These are phyloP conservation scores for Mrakiaceae sp. DNA, from an alignment of 1,284 basidiomycete species.

Conservation along the genomic window DNA sequence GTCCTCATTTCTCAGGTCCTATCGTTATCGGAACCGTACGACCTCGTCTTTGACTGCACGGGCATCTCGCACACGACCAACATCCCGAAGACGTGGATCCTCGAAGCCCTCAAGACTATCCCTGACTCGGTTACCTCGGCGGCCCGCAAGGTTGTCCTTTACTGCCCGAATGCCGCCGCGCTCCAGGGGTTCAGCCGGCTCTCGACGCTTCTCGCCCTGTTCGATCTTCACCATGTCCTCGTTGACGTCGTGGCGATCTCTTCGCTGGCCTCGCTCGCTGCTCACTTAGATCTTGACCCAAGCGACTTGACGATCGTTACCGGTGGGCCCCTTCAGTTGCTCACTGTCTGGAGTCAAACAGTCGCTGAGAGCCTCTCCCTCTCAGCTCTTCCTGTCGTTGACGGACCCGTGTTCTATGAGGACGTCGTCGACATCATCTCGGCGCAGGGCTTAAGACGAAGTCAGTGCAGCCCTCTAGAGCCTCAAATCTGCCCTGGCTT, in stretches of 20 bases:
- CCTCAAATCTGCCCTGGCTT: no score
- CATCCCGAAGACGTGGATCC: not conserved
- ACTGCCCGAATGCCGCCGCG: not conserved
- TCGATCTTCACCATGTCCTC: not conserved
- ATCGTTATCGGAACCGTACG: not conserved
- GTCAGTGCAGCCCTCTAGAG: no score
- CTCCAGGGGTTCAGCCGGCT: not conserved
- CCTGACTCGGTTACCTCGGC: not conserved
- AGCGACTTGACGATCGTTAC: not conserved
- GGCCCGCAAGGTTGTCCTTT: constrained; percentile 2
- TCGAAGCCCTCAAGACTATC: constrained; percentile 6
- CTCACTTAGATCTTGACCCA: not conserved
- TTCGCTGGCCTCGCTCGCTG: not conserved
- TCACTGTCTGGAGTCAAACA: not conserved
- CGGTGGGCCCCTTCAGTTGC: not conserved
- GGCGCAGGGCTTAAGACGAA: no score
- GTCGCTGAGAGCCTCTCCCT: no score
- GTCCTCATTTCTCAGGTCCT: not conserved
- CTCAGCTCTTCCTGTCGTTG: no score
- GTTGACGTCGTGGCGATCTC: not conserved
- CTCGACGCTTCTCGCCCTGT: not conserved
- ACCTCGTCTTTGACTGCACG: constrained; percentile 9
- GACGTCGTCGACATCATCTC: no score
- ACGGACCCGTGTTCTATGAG: no score
- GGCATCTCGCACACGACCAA: not conserved